Percentiles rank a stretch among this genome's conserved stretches.
Conservation (phyloP, 2,329 filamentous ascomycete species). For the Botrytis sinoallii region DNA sequence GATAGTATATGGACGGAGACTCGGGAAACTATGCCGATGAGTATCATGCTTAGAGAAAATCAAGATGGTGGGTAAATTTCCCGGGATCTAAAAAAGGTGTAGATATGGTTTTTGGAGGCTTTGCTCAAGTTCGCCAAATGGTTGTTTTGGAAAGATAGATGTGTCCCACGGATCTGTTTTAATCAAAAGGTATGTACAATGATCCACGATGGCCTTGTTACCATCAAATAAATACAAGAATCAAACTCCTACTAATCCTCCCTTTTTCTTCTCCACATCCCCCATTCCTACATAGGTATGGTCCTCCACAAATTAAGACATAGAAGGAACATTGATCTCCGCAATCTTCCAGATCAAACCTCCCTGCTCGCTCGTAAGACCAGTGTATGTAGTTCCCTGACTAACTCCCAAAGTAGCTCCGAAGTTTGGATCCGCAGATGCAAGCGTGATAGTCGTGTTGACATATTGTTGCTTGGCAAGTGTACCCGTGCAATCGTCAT, state of each 20-base stretch:
- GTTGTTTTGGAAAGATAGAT: neutral
- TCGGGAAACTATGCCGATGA: neutral
- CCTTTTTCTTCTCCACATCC: neutral
- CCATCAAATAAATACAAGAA: neutral
- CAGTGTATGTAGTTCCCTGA: conserved; percentile 39
- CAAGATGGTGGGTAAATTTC: neutral
- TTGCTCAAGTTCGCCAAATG: neutral
- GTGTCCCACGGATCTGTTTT: neutral
- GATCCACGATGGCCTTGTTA: neutral
- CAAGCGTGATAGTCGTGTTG: conserved; percentile 42
- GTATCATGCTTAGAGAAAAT: neutral
- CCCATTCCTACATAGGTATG: neutral
- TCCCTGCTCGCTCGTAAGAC: conserved; percentile 37
- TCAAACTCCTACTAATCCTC: neutral
- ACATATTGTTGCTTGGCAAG: conserved; percentile 41
- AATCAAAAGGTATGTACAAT: neutral
- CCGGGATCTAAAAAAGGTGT: neutral
- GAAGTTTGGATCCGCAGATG: conserved; percentile 37
- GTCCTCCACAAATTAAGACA: conserved; percentile 25
- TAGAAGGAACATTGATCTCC: conserved; percentile 39
- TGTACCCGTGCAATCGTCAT: conserved; percentile 41
- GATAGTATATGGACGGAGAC: neutral
- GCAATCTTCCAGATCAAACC: conserved; percentile 42
- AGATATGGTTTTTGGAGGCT: neutral
- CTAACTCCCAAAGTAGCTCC: conserved; percentile 33